Evolutionary conservation across 1,284 basidiomycete species (phyloP), one percentile per base, ranked within the genome.

Genomic region (Cryptococcus neoformans): DNA sequence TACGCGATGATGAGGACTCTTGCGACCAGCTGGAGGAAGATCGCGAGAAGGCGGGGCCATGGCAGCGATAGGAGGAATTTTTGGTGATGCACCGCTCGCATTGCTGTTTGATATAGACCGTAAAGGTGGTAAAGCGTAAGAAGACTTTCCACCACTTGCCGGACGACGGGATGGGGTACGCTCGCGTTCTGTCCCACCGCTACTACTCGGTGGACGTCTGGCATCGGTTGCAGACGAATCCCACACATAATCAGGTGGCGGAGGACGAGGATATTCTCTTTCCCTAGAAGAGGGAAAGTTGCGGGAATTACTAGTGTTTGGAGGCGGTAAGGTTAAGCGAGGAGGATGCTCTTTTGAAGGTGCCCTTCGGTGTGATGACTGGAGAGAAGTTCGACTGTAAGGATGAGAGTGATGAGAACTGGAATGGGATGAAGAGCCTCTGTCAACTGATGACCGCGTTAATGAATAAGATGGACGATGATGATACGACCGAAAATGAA

Each of bases 281-380:
- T 35, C 47, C 47, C 44, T 8, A 46, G 55, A 12, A 53, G 51
- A 9, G 36, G 53, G 35, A 10, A 57, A 53, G 21, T 51, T 57
- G 14, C 57, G 45, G 2, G 58, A 37, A 11, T 37, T 52, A 10
- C 53, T 44, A 38, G 53, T 53, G 45, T 46, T 57, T 4, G 57
- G 59, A 12, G 56, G 56, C 14, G 62, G 62, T 16, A 63, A 44
- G 17, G 58, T 59, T 4, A 63, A 58, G 9, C 59, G 53, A 11
- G 58, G 61, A 42, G 54, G 41, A 44, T 38, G 36, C 34, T 44
- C 21, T 11, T 45, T 51, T 34, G 44, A 49, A 48, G n/a, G 52
- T 34, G n/a, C 42, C 17, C 17, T 21, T 12, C 14, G 41, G 16
- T 11, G 53, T 17, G 16, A 49, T n/a, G 34, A 39, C 40, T 6